phyloP scores from a whole-genome alignment of 148 eudicot species.

The Cornus controversa region DNA sequence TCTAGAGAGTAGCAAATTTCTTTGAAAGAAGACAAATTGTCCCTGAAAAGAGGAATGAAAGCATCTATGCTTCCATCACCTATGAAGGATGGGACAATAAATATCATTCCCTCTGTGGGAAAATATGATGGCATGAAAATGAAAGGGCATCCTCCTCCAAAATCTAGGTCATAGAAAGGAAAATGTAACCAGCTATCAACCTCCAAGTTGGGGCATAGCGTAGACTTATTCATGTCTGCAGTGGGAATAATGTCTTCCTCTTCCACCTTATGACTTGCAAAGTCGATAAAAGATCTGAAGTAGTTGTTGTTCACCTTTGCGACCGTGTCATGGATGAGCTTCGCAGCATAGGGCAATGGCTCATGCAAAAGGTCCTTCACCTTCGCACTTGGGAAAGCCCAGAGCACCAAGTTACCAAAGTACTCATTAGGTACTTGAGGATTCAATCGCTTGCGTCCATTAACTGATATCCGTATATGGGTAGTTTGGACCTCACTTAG shows the following conservation, averaged over 20 bases:
- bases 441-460: too few species aligned
- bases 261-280: constrained; percentile 27
- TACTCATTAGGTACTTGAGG: too few species aligned
- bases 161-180: constrained; percentile 34
- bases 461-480: too few species aligned
- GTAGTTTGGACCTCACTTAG: too few species aligned
- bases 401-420: too few species aligned
- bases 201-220: constrained; percentile 35
- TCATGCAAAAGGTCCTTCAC: too few species aligned
- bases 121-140: constrained; percentile 34
- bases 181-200: constrained; percentile 41
- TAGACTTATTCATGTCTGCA: constrained; percentile 18
- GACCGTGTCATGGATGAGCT: too few species aligned
- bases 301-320: too few species aligned
- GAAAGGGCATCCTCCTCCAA: constrained; percentile 32
- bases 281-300: constrained; percentile 46
- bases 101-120: constrained; percentile 33
- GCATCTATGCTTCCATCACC: constrained; percentile 40
- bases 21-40: constrained; percentile 18
- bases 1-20: constrained; percentile 32
- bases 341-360: too few species aligned
- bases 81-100: constrained; percentile 26
- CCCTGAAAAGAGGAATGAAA: constrained; percentile 27
- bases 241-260: constrained; percentile 33
- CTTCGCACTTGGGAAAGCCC: too few species aligned